These are phyloP conservation scores for Wallacemonas collosoma DNA, from an alignment of 208 protist genomes.

Conservation along the genomic window DNA sequence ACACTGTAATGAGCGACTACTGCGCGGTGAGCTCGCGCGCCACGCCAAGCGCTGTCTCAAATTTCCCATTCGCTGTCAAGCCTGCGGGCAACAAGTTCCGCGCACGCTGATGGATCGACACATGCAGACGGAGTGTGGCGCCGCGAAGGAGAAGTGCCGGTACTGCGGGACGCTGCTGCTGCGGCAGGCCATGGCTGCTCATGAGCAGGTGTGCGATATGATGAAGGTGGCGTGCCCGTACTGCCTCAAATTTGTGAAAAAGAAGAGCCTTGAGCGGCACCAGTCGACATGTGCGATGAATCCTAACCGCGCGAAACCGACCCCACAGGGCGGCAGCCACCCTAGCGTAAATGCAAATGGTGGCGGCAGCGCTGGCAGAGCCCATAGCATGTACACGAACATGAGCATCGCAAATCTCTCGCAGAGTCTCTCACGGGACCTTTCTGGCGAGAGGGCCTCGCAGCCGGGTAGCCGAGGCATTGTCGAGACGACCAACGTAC, in stretches of 20 bases:
- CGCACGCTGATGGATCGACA: slow-evolving; percentile 61
- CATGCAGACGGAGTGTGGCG: slow-evolving; percentile 52
- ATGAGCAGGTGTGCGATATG: slow-evolving; percentile 66
- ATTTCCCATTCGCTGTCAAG: slow-evolving; percentile 57
- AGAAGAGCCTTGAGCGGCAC: slow-evolving; percentile 45
- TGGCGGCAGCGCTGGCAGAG: slow-evolving; percentile 3
- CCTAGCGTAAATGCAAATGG: not conserved
- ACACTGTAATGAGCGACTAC: slow-evolving; percentile 74
- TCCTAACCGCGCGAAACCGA: slow-evolving; percentile 29
- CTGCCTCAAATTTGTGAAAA: slow-evolving; percentile 65
- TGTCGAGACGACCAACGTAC: slow-evolving; percentile 12
- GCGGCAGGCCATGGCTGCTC: slow-evolving; percentile 43
- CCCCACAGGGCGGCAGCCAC: not conserved
- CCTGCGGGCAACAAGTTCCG: slow-evolving; percentile 54
- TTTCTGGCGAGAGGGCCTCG: not conserved
- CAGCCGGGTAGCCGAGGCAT: not conserved
- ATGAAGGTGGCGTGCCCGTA: slow-evolving; percentile 61
- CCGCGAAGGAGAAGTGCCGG: slow-evolving; percentile 65
- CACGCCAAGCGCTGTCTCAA: slow-evolving; percentile 64
- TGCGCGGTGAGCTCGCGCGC: slow-evolving; percentile 46
- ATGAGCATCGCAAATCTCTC: not conserved
- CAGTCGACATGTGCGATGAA: slow-evolving; percentile 49
- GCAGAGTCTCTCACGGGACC: not conserved
- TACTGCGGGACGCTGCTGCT: slow-evolving; percentile 57
- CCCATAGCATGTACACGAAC: not conserved